Evolutionary conservation across 345 rosid species (phyloP).

Genomic region (Sisymbrium altissimum): DNA sequence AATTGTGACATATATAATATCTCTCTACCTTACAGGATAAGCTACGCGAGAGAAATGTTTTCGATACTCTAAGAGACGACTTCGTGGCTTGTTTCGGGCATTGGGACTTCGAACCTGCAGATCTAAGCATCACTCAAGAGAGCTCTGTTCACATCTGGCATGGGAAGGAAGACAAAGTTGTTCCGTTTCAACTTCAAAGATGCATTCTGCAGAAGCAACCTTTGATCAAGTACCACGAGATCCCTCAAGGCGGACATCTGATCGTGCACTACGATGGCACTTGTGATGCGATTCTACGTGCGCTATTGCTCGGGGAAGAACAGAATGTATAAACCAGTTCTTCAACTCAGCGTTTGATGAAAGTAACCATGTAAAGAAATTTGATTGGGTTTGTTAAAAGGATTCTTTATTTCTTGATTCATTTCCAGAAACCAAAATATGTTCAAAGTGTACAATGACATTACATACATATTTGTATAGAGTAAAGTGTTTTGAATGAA

Average conservation of each 20-base stretch:
- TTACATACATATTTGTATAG: neutral
- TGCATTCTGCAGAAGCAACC: slow-evolving; percentile 54
- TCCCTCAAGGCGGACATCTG: slow-evolving; percentile 81
- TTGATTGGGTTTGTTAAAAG: neutral
- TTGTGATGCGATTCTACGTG: slow-evolving; percentile 56
- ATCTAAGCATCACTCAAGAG: slow-evolving; percentile 36
- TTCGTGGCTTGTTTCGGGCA: slow-evolving; percentile 56
- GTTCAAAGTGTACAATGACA: slow-evolving; percentile 21
- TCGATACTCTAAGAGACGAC: slow-evolving; percentile 56
- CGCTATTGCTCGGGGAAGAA: slow-evolving; percentile 63
- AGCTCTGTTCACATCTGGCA: slow-evolving; percentile 77
- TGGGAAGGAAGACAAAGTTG: slow-evolving; percentile 79
- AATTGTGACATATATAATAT: slow-evolving; percentile 1
- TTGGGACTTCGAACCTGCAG: slow-evolving; percentile 84
- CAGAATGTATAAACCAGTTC: slow-evolving; percentile 24
- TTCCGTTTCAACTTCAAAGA: slow-evolving; percentile 74
- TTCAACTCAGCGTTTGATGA: neutral
- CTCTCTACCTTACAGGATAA: slow-evolving; percentile 35
- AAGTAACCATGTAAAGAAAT: neutral
- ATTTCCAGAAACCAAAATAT: slow-evolving; percentile 7
- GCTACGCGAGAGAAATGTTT: slow-evolving; percentile 46
- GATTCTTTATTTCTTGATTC: neutral
- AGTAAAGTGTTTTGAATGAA: slow-evolving; percentile 1
- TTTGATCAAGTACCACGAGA: slow-evolving; percentile 80
- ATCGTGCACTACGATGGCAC: slow-evolving; percentile 67